Base-by-base conservation (phyloP, 495 filamentous ascomycete species). In the Pyrenopolyporus hunteri region DNA sequence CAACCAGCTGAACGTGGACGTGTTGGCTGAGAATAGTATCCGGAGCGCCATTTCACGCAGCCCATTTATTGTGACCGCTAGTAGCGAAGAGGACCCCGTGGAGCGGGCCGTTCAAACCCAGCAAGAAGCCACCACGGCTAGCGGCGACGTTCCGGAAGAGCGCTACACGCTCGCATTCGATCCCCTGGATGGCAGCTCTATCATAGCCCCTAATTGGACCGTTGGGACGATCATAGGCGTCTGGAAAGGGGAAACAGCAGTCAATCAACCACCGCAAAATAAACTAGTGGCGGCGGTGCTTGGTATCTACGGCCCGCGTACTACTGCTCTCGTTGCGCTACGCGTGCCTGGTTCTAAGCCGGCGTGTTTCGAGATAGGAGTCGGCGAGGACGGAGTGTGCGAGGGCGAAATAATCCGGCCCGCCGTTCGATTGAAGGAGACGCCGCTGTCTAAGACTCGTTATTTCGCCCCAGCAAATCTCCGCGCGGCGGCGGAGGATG, bases 401-500 rank as follows among this genome's bases (percentile, higher is more conserved):
- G 35, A 46, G 1, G 69, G 63, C 50, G 69, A 76, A 22, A 50
- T 82, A 7, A 64, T 80, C 23, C 74, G 73, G 6, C 51, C 76
- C 0, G 13, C 36, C 1, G 59, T 81, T 2, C 44, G 43, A 5
- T 62, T 80, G 5, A 43, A 58, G 3, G 56, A 59, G 8, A 8
- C 66, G 3, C 66, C 71, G 3, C 66, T 70, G 0, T 69, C 69
- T 17, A 75, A 69, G 40, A 73, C 75, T 17, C 70, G 73, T 5
- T 83, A 81, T 44, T 83, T 84, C 49, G 74, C 81, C 0, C 81
- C 81, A 0, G 80, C 81, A n/a, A 84, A 84, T 52, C 61, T 84
- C 28, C 76, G 81, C 29, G 70, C 76, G 0, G 79, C 80, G 2
- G 69, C 76, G 8, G 72, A 80, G 17, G 65, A 76, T 25, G 49